Percentiles rank a stretch among this genome's conserved stretches.
Evolutionary conservation across 495 filamentous ascomycete species (phyloP).

Genomic region (Xylona heveae): DNA sequence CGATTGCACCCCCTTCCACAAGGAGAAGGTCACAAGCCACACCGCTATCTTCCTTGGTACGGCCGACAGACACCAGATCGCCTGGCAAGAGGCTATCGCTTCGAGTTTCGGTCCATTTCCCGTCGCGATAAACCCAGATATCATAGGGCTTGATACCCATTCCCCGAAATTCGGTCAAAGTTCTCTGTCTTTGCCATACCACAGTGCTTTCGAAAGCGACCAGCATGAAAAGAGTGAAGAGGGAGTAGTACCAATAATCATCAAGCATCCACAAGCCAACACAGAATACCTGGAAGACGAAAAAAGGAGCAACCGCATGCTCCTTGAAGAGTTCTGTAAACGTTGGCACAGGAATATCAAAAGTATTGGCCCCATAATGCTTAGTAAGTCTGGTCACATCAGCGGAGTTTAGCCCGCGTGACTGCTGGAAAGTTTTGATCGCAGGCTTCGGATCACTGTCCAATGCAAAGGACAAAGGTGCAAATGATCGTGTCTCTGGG

Average conservation of each 20-base stretch:
- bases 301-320: conserved; percentile 96
- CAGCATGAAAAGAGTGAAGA: conserved; percentile 97
- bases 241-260: conserved; percentile 99
- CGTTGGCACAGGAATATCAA: conserved; percentile 90
- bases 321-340: conserved; percentile 95
- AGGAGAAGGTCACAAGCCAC: conserved; percentile 95
- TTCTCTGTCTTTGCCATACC: conserved; percentile 95
- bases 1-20: conserved; percentile 86
- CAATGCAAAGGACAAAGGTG: conserved; percentile 64
- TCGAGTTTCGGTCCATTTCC: conserved; percentile 71
- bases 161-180: conserved; percentile 89
- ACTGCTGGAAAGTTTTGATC: conserved; percentile 57
- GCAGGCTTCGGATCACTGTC: conserved; percentile 64
- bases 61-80: conserved; percentile 84
- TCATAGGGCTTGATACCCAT: conserved; percentile 99
- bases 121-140: conserved; percentile 68
- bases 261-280: conserved; percentile 97
- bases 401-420: conserved; percentile 43
- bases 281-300: conserved; percentile 98
- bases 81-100: conserved; percentile 91
- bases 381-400: conserved; percentile 63
- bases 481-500: conserved; percentile 42
- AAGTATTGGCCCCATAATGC: conserved; percentile 92
- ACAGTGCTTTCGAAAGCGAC: conserved; percentile 96
- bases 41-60: conserved; percentile 91